Conservation (phyloP, 139 green algal species). For the Ettlia oleoabundans region DNA sequence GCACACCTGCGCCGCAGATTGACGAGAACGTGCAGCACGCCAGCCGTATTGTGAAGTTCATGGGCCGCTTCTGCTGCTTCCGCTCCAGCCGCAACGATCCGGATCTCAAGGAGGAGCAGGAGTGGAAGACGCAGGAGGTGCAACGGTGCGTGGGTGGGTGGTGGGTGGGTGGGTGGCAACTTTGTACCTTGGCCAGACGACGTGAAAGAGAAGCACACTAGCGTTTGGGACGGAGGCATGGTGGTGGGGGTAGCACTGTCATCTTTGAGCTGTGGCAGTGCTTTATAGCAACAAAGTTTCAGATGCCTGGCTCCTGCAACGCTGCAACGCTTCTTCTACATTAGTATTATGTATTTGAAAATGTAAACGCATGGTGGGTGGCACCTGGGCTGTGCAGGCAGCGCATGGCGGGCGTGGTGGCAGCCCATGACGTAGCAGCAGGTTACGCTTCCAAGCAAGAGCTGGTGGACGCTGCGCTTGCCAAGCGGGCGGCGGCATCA, state of each 20-base stretch:
- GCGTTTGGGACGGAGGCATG: too few relatives aligned
- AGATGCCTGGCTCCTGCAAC: neutral
- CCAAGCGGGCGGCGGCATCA: neutral
- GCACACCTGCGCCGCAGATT: too few relatives aligned
- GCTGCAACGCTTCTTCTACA: neutral
- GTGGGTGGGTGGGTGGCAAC: too few relatives aligned
- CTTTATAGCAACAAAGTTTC: too few relatives aligned
- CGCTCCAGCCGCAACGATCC: neutral
- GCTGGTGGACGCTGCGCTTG: neutral
- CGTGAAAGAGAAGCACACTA: too few relatives aligned
- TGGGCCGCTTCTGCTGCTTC: conserved; percentile 38
- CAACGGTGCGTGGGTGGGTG: conserved; percentile 11
- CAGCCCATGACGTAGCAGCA: neutral
- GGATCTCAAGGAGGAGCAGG: neutral
- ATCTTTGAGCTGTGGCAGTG: neutral
- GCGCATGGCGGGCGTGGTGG: neutral
- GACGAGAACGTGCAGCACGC: conserved; percentile 39
- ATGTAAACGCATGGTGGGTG: neutral
- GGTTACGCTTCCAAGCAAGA: neutral
- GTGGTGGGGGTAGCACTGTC: too few relatives aligned
- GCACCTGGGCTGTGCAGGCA: conserved; percentile 5
- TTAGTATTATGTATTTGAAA: too few relatives aligned
- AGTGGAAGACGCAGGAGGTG: neutral
- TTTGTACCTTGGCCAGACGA: too few relatives aligned
- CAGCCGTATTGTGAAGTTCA: conserved; percentile 36